phyloP scores from a whole-genome alignment of 2,329 filamentous ascomycete species.

The Graphium sp. region DNA sequence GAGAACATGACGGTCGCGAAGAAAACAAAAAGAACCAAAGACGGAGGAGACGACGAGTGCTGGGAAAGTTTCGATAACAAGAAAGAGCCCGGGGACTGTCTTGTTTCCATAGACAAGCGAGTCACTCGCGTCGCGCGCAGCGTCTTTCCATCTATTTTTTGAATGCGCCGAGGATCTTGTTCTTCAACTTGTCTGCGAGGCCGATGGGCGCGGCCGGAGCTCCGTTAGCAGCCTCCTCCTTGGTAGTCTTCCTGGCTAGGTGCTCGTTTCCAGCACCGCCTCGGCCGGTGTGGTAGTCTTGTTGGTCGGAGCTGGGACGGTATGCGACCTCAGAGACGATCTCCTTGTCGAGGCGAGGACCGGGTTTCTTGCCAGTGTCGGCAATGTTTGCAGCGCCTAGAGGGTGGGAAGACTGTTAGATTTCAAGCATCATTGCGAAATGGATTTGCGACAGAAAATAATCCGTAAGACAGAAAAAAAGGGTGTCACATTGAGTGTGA shows the following conservation, averaged over 20 bases:
- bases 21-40: too few relatives aligned
- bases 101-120: too few relatives aligned
- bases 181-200: constrained; percentile 40
- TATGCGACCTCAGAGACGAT: constrained; percentile 33
- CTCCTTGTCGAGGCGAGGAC: constrained; percentile 30
- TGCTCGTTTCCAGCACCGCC: constrained; percentile 43
- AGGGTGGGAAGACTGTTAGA: constrained; percentile 1
- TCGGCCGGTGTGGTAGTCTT: constrained; percentile 40
- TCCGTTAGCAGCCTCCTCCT: constrained; percentile 11
- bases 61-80: too few relatives aligned
- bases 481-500: too few relatives aligned
- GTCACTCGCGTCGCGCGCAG: too few relatives aligned
- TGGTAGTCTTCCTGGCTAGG: constrained; percentile 14
- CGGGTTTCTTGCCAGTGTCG: constrained; percentile 22
- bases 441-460: too few relatives aligned
- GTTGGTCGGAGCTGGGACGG: constrained; percentile 26
- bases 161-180: constrained; percentile 31
- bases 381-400: constrained; percentile 41
- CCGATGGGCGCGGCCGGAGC: constrained; percentile 15
- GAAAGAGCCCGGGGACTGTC: too few relatives aligned
- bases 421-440: too few relatives aligned
- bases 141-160: too few relatives aligned
- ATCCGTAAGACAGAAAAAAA: too few relatives aligned
- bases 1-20: too few relatives aligned
- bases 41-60: too few relatives aligned